phyloP scores from a whole-genome alignment of 2,329 filamentous ascomycete species.

The Escovopsis weberi region DNA sequence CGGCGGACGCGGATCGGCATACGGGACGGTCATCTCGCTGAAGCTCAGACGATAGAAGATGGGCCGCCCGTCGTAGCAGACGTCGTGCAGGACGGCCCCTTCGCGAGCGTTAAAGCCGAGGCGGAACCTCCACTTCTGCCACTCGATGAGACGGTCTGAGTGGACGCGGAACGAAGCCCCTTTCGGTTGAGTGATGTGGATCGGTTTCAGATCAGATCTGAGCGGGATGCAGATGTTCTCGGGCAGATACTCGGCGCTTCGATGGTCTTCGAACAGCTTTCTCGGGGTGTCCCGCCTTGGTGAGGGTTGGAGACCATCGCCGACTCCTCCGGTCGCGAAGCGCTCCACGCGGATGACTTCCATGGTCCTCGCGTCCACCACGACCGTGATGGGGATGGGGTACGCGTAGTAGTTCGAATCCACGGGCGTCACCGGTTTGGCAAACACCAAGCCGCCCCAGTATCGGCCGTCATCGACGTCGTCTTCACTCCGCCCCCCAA shows the following conservation, averaged over 20 bases:
- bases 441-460: conserved; percentile 37
- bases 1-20: conserved; percentile 49
- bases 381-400: conserved; percentile 42
- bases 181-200: conserved; percentile 57
- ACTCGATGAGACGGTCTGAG: conserved; percentile 33
- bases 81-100: conserved; percentile 54
- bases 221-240: conserved; percentile 33
- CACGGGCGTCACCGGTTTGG: conserved; percentile 25
- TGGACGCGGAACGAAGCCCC: conserved; percentile 50
- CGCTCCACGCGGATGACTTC: conserved; percentile 43
- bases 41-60: conserved; percentile 53
- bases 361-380: conserved; percentile 43
- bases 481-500: conserved; percentile 31
- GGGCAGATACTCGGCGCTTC: conserved; percentile 31
- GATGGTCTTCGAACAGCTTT: conserved; percentile 29
- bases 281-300: conserved; percentile 23
- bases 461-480: conserved; percentile 23
- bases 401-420: conserved; percentile 50
- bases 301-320: conserved; percentile 28
- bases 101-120: conserved; percentile 57
- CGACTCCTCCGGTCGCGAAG: conserved; percentile 32
- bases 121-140: conserved; percentile 57
- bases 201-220: conserved; percentile 46
- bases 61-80: conserved; percentile 50
- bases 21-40: conserved; percentile 57